Percentiles rank a stretch among this genome's conserved stretches.
These are phyloP conservation scores for Trichoderma arundinaceum DNA, from an alignment of 2,329 filamentous ascomycete genomes.

Conservation along the genomic window DNA sequence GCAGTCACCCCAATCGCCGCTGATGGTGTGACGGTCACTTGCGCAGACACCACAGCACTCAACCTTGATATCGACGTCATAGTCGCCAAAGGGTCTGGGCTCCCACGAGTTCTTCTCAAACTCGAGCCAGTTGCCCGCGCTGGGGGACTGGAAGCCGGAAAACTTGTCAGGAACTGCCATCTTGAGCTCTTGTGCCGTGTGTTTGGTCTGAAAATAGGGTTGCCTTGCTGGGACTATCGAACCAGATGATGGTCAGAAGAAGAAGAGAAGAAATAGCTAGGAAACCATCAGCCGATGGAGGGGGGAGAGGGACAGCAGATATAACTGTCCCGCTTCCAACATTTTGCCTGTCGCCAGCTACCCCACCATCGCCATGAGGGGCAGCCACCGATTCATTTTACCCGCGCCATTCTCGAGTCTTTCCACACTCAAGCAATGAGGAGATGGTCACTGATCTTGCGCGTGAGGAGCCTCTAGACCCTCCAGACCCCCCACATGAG, in stretches of 20 bases:
- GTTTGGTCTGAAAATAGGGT: no score
- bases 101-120: slow-evolving; percentile 77
- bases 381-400: slow-evolving; percentile 23
- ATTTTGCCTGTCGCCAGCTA: slow-evolving; percentile 4
- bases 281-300: not conserved
- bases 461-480: slow-evolving; percentile 1
- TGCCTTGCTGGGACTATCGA: not conserved
- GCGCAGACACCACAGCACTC: slow-evolving; percentile 79
- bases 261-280: not conserved
- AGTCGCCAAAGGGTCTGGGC: slow-evolving; percentile 84
- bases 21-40: slow-evolving; percentile 74
- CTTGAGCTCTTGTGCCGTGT: slow-evolving; percentile 35
- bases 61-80: slow-evolving; percentile 88
- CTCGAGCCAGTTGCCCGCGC: slow-evolving; percentile 60
- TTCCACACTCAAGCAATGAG: not conserved
- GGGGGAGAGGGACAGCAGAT: not conserved
- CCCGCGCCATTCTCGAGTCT: slow-evolving; percentile 12
- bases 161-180: slow-evolving; percentile 66
- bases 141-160: slow-evolving; percentile 64
- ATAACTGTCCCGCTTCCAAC: not conserved
- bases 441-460: slow-evolving; percentile 3
- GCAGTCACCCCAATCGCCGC: slow-evolving; percentile 69
- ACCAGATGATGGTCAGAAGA: not conserved
- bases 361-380: slow-evolving; percentile 29
- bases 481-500: slow-evolving; percentile 18